Conservation (phyloP, 148 eudicot species). For the Silene uniflora region DNA sequence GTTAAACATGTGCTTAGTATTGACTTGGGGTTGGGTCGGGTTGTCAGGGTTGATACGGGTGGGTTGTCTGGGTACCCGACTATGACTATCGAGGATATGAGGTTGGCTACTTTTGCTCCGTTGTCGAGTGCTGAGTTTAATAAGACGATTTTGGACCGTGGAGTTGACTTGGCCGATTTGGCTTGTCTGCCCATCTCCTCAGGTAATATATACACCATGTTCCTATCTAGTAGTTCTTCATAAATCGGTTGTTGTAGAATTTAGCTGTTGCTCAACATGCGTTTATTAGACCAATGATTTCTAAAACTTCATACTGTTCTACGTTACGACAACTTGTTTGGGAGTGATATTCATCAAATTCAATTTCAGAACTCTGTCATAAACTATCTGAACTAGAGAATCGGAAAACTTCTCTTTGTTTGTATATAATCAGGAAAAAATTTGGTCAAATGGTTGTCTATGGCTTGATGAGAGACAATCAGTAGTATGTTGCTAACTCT, state of each 20-base stretch:
- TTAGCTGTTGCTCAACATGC: background rate
- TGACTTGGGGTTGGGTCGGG: conserved; percentile 46
- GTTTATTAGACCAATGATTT: background rate
- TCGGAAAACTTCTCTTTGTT: too few relatives aligned
- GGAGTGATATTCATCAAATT: too few relatives aligned
- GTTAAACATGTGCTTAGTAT: conserved; percentile 46
- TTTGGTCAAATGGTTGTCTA: too few relatives aligned
- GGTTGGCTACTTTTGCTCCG: conserved; percentile 55
- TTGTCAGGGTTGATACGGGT: conserved; percentile 32
- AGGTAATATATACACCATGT: conserved; percentile 20
- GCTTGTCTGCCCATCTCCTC: conserved; percentile 79
- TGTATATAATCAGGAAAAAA: too few relatives aligned
- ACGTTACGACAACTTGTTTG: too few relatives aligned
- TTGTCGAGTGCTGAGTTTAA: conserved; percentile 60
- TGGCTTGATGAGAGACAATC: too few relatives aligned
- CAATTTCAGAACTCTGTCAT: too few relatives aligned
- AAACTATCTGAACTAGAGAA: too few relatives aligned
- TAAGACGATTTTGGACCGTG: conserved; percentile 62
- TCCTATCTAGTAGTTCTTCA: background rate
- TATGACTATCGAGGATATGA: conserved; percentile 94
- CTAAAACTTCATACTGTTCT: too few relatives aligned
- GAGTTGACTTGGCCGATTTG: conserved; percentile 66
- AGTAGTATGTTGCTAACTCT: too few relatives aligned
- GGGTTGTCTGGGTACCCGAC: conserved; percentile 63
- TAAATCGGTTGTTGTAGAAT: background rate